Conservation (phyloP, 2,329 filamentous ascomycete genomes). For the Onygena corvina region DNA sequence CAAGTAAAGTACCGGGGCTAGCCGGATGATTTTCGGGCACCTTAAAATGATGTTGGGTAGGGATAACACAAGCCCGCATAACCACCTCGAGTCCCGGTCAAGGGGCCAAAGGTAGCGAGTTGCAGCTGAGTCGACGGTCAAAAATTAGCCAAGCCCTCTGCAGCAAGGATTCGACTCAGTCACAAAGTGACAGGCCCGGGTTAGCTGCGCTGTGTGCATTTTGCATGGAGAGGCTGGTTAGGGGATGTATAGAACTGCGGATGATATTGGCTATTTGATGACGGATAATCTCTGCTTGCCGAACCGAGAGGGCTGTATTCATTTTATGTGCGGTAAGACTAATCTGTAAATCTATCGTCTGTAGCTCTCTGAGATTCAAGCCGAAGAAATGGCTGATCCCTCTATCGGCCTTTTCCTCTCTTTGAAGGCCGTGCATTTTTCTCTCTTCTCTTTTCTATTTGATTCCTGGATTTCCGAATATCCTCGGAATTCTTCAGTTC, state of each 20-base stretch:
- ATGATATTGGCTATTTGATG: neutral
- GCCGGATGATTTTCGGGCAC: conserved; percentile 4
- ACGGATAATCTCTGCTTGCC: neutral
- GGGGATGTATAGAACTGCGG: neutral
- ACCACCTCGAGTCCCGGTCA: conserved; percentile 1
- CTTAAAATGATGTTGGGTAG: neutral
- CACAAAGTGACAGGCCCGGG: neutral
- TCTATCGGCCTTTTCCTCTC: conserved; percentile 32
- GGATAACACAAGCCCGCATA: neutral
- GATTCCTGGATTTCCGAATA: conserved; percentile 67
- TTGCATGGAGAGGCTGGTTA: neutral
- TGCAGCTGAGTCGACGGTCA: neutral
- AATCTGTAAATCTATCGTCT: neutral
- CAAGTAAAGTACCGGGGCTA: conserved; percentile 5
- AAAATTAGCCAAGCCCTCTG: neutral
- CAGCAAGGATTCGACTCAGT: neutral
- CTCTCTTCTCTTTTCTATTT: conserved; percentile 62
- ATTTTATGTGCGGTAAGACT: neutral
- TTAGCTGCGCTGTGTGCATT: neutral
- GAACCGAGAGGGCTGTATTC: neutral
- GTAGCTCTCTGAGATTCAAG: neutral
- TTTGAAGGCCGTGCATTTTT: conserved; percentile 79
- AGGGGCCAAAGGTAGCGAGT: neutral
- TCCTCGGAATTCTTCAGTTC: conserved; percentile 76
- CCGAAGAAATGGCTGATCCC: neutral